phyloP scores from a whole-genome alignment of 257 asterid species.

The Eucommia ulmoides region DNA sequence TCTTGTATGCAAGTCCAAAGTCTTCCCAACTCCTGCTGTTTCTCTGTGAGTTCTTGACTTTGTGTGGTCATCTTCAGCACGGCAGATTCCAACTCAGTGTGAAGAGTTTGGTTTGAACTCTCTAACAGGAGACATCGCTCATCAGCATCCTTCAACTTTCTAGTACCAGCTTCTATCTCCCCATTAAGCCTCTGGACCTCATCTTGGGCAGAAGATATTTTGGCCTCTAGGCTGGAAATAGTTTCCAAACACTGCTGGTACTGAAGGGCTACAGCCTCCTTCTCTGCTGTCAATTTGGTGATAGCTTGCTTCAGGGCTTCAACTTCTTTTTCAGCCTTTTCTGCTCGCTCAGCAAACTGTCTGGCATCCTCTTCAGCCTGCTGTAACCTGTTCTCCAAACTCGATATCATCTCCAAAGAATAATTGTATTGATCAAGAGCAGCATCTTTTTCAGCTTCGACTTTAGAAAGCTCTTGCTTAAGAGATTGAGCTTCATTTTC shows the following conservation, averaged over 20 bases:
- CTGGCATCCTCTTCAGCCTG: constrained; percentile 52
- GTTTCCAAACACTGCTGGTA: constrained; percentile 54
- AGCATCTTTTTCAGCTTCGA: constrained; percentile 53
- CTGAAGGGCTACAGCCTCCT: constrained; percentile 51
- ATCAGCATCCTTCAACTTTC: constrained; percentile 68
- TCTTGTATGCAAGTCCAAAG: constrained; percentile 88
- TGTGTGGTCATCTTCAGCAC: constrained; percentile 62
- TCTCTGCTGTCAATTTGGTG: constrained; percentile 51
- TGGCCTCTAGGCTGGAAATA: constrained; percentile 46
- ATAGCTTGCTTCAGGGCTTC: constrained; percentile 48
- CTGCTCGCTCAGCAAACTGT: constrained; percentile 54
- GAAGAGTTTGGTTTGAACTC: constrained; percentile 66
- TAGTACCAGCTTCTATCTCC: constrained; percentile 48
- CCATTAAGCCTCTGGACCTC: constrained; percentile 50
- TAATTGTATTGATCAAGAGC: constrained; percentile 68
- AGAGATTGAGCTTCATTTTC: constrained; percentile 45
- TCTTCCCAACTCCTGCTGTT: constrained; percentile 72
- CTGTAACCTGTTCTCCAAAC: constrained; percentile 59
- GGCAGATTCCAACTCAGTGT: constrained; percentile 67
- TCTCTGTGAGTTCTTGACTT: constrained; percentile 79
- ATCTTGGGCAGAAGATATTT: constrained; percentile 44
- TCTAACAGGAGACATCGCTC: constrained; percentile 58
- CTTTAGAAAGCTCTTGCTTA: constrained; percentile 35
- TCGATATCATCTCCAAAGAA: constrained; percentile 60
- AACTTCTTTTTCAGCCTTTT: constrained; percentile 64